Evolutionary conservation across 139 green algal species (phyloP).

Genomic region (Monoraphidium neglectum): DNA sequence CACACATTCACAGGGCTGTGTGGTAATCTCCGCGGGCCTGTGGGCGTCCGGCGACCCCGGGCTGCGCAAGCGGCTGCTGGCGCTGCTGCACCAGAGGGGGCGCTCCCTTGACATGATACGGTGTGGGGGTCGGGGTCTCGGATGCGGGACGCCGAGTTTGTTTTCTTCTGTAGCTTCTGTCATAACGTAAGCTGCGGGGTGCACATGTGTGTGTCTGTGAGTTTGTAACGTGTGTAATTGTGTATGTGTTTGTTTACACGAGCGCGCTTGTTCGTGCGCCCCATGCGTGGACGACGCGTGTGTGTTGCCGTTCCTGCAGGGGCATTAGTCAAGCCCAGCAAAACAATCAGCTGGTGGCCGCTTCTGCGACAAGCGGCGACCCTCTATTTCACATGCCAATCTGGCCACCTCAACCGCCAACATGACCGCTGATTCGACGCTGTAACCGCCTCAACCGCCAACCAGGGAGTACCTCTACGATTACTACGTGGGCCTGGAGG

Average conservation of each 20-base stretch:
- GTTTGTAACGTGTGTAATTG: background rate
- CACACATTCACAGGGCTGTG: too few relatives aligned
- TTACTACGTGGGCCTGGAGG: slow-evolving; percentile 13
- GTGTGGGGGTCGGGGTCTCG: background rate
- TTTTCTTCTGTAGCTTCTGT: background rate
- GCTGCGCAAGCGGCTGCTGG: slow-evolving; percentile 70
- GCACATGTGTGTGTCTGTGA: too few relatives aligned
- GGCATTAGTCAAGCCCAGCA: background rate
- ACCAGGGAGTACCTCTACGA: slow-evolving; percentile 11
- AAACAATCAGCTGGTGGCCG: background rate
- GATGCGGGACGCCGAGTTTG: background rate
- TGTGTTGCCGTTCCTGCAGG: background rate
- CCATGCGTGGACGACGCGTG: background rate
- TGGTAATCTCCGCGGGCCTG: slow-evolving; percentile 69
- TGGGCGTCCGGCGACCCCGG: slow-evolving; percentile 73
- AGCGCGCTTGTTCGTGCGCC: background rate
- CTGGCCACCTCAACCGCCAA: background rate
- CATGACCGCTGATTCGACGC: background rate
- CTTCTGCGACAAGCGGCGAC: background rate
- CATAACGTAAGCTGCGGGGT: background rate
- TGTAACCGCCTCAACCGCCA: background rate
- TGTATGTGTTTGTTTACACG: background rate
- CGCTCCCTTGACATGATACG: slow-evolving; percentile 64
- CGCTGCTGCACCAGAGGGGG: slow-evolving; percentile 77
- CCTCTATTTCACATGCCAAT: background rate